Evolutionary conservation across 2,329 filamentous ascomycete species (phyloP).

Genomic region (Hirsutella thompsonii): DNA sequence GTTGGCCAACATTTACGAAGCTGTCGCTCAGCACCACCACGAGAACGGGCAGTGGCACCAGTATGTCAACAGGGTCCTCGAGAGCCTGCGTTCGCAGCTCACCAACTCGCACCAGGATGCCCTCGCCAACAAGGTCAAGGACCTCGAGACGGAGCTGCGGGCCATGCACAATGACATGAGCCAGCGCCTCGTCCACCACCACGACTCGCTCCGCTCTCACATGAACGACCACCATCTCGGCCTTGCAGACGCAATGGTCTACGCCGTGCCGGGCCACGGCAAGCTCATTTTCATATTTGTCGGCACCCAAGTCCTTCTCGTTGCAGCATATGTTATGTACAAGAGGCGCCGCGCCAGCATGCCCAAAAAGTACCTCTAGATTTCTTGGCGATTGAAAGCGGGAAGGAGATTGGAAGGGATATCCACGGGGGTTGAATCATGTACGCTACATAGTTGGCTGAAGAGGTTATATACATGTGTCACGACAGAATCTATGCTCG

Average conservation of each 20-base stretch:
- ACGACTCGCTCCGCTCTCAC: constrained; percentile 37
- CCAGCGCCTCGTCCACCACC: constrained; percentile 36
- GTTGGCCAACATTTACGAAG: constrained; percentile 46
- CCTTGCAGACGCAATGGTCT: constrained; percentile 33
- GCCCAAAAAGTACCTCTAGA: constrained; percentile 85
- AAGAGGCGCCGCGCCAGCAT: constrained; percentile 62
- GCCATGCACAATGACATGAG: constrained; percentile 41
- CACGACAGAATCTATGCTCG: background rate
- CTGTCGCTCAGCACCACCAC: constrained; percentile 36
- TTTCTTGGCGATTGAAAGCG: constrained; percentile 33
- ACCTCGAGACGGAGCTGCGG: constrained; percentile 46
- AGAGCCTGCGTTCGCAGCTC: constrained; percentile 32
- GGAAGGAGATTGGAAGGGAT: background rate
- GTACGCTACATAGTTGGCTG: too few relatives aligned
- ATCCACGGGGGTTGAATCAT: too few relatives aligned
- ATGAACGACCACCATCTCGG: constrained; percentile 36
- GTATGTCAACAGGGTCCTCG: constrained; percentile 35
- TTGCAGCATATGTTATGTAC: constrained; percentile 59
- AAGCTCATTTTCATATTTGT: constrained; percentile 57
- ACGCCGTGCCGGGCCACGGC: constrained; percentile 35
- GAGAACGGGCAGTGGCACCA: constrained; percentile 42
- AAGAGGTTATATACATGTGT: too few relatives aligned
- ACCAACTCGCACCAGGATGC: constrained; percentile 24
- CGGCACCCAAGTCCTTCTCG: constrained; percentile 59
- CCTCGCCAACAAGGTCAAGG: constrained; percentile 32